Evolutionary conservation across 2,329 filamentous ascomycete species (phyloP).

Genomic region (Akanthomyces lecanii): DNA sequence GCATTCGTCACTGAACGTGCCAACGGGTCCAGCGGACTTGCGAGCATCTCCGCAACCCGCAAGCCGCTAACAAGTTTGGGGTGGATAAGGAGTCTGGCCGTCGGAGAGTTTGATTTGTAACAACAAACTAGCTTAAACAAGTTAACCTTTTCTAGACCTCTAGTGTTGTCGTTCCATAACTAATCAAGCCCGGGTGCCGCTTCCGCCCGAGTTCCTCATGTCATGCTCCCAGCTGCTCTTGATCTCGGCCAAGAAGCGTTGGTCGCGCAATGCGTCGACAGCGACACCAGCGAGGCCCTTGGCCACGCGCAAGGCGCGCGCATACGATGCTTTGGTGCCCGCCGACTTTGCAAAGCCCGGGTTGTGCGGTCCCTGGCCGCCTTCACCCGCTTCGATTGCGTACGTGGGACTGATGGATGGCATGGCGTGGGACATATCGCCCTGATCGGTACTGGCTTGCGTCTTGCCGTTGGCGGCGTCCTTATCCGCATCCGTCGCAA

Average conservation of each 20-base stretch:
- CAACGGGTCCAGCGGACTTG: conserved; percentile 1
- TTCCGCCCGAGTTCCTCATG: neutral
- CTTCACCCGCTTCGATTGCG: conserved; percentile 33
- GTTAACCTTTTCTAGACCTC: neutral
- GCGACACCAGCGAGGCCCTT: conserved; percentile 47
- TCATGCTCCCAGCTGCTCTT: conserved; percentile 25
- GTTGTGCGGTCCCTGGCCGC: conserved; percentile 48
- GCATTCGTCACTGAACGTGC: neutral
- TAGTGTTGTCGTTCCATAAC: neutral
- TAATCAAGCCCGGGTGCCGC: neutral
- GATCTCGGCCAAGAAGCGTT: conserved; percentile 38
- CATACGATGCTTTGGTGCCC: conserved; percentile 44
- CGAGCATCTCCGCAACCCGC: conserved; percentile 2
- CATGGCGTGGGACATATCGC: conserved; percentile 54
- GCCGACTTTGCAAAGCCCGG: conserved; percentile 48
- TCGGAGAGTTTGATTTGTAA: neutral
- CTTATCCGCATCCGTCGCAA: conserved; percentile 34
- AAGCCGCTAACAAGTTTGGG: neutral
- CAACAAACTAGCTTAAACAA: neutral
- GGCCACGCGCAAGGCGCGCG: conserved; percentile 41
- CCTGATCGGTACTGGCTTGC: conserved; percentile 57
- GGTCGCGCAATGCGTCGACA: conserved; percentile 41
- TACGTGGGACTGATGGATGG: conserved; percentile 52
- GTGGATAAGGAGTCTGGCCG: neutral
- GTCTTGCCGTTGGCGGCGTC: conserved; percentile 40